Base-by-base conservation (phyloP, 768 basidiomycete species). In the Phanerodontia chrysosporium region DNA sequence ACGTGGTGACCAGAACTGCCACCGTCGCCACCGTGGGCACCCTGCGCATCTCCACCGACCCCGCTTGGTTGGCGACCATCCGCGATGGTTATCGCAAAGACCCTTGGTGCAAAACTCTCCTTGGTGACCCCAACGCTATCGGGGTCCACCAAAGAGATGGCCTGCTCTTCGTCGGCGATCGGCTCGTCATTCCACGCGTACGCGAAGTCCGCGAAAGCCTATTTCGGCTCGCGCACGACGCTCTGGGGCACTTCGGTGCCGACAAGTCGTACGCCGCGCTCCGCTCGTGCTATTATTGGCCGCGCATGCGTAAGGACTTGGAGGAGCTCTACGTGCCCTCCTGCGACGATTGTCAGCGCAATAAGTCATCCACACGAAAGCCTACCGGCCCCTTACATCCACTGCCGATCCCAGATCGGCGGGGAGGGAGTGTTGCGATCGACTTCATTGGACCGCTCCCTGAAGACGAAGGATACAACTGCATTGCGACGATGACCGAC, bases 371-470 rank as follows among this genome's bases (percentile, higher is more conserved):
- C 30, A 59, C 66, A 0, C 53, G 71, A 48, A 27, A 63, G 58
- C 62, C 63, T 1, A 4, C 65, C 54, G 58, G 69, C 5, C 69
- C 72, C 0, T 54, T 75, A 3, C 58, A 52, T 32, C 68, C 62
- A 0, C 56, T 70, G 0, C 63, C 69, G 0, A 51, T 70, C 0
- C 68, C 65, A 0, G 65, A 71, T 28, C 28, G 42, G 1, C 58
- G 59, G 9, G 57, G 65, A 18, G 66, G 67, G 22, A 58, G 59
- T 16, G 61, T 71, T 3, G 62, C 66, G 14, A 63, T 73, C 9
- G 66, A 73, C 48, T 73, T 71, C 59, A 57, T 71, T 18, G 66
- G 70, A 4, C 69, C 69, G 1, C 58, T 73, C 13, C 72, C 72
- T 0, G 58, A 56, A 12, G 68, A 70, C 45, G 45, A 61, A 7